Percentiles rank a stretch among this genome's conserved stretches.
Conservation (phyloP, 208 protist species). For the Leptomonas pyrrhocoris region DNA sequence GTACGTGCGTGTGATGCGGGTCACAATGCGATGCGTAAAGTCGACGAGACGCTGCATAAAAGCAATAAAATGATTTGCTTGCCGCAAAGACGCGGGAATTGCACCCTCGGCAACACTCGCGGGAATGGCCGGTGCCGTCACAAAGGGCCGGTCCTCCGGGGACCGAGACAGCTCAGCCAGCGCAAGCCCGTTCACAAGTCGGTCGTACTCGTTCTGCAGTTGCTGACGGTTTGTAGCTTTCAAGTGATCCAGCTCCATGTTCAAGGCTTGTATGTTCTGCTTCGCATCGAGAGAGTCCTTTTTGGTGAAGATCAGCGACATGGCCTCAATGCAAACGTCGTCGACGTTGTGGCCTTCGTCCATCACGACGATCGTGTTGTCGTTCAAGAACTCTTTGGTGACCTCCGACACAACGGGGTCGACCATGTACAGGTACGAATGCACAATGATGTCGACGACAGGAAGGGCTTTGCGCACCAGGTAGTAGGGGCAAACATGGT, state of each 20-base stretch:
- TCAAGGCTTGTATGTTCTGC: slow-evolving; percentile 87
- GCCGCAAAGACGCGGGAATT: slow-evolving; percentile 96
- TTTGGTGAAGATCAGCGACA: slow-evolving; percentile 96
- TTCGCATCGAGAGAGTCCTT: slow-evolving; percentile 81
- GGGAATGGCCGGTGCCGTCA: slow-evolving; percentile 60
- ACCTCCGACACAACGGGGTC: slow-evolving; percentile 97
- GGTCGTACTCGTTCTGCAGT: slow-evolving; percentile 94
- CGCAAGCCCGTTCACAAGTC: slow-evolving; percentile 92
- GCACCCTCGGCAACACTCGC: slow-evolving; percentile 90
- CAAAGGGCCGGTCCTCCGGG: slow-evolving; percentile 35
- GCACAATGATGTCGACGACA: slow-evolving; percentile 97
- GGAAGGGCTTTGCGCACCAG: slow-evolving; percentile 86
- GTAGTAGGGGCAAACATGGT: slow-evolving; percentile 97
- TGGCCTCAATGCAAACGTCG: slow-evolving; percentile 98
- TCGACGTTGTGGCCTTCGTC: slow-evolving; percentile 99
- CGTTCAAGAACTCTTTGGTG: slow-evolving; percentile 90
- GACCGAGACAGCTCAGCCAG: slow-evolving; percentile 71
- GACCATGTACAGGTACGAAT: slow-evolving; percentile 99
- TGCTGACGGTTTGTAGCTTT: slow-evolving; percentile 89
- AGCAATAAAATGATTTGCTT: slow-evolving; percentile 95
- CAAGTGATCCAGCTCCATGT: slow-evolving; percentile 66
- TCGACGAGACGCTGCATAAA: slow-evolving; percentile 95
- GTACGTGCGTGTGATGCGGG: slow-evolving; percentile 86
- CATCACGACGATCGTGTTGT: slow-evolving; percentile 98
- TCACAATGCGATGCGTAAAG: slow-evolving; percentile 92